phyloP scores from a whole-genome alignment of 1,284 basidiomycete species.

The Neonothopanus nambi region DNA sequence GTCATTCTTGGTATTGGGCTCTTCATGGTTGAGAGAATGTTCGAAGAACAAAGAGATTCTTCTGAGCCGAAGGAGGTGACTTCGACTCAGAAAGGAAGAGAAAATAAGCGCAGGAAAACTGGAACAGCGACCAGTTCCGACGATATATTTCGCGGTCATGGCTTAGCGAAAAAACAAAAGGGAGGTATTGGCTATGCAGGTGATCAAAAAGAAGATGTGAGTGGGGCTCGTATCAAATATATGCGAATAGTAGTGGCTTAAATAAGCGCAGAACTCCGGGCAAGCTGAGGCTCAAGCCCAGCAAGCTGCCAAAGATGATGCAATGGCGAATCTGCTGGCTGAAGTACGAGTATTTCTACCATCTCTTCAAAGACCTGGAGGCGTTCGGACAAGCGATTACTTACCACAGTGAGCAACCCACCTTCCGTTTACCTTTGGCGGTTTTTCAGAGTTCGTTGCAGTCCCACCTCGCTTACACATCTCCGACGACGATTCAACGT shows the following conservation, averaged over 20 bases:
- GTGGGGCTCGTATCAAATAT: constrained; percentile 29
- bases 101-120: constrained; percentile 54
- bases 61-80: constrained; percentile 35
- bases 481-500: constrained; percentile 86
- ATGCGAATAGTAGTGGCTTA: background rate
- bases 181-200: constrained; percentile 87
- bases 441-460: background rate
- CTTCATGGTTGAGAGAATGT: constrained; percentile 73
- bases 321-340: constrained; percentile 65
- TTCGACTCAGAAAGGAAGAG: constrained; percentile 40
- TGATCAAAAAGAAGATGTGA: constrained; percentile 75
- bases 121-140: constrained; percentile 54
- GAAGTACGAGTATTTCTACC: constrained; percentile 80
- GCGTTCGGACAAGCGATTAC: constrained; percentile 80
- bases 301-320: constrained; percentile 73
- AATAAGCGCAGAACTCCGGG: constrained; percentile 61
- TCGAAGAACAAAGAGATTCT: constrained; percentile 54
- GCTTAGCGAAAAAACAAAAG: constrained; percentile 61
- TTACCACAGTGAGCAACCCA: constrained; percentile 56
- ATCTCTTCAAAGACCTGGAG: constrained; percentile 68
- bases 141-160: constrained; percentile 43
- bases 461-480: constrained; percentile 83
- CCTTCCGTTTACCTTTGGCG: too few relatives aligned
- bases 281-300: constrained; percentile 71
- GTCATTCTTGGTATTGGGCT: constrained; percentile 84